These are phyloP conservation scores for Botrytis fabae DNA, from an alignment of 2,329 filamentous ascomycete species.

Conservation along the genomic window DNA sequence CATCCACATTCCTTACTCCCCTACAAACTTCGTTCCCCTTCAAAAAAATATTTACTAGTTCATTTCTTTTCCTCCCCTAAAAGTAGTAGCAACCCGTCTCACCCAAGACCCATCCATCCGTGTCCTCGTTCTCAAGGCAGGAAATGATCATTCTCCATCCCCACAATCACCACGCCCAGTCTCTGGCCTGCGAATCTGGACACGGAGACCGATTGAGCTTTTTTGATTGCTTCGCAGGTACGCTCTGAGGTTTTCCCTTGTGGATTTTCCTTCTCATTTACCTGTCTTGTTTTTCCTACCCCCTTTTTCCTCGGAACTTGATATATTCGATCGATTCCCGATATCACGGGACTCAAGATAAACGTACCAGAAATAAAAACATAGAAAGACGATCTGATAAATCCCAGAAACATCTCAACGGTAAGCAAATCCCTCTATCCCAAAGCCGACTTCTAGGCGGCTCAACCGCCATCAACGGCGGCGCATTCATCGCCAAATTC, in stretches of 20 bases:
- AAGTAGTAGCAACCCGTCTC: conserved; percentile 44
- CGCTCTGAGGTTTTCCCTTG: too few relatives aligned
- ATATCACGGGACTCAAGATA: too few relatives aligned
- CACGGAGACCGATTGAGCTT: conserved; percentile 20
- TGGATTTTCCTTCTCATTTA: too few relatives aligned
- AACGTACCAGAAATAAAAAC: too few relatives aligned
- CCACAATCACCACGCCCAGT: conserved; percentile 40
- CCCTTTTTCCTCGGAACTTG: too few relatives aligned
- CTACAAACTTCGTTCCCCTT: too few relatives aligned
- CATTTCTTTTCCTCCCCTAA: background rate
- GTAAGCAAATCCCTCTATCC: background rate
- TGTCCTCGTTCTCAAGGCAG: conserved; percentile 47
- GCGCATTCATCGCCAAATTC: conserved; percentile 31
- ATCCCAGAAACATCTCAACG: background rate
- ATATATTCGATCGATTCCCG: too few relatives aligned
- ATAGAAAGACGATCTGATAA: background rate
- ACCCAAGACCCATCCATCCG: conserved; percentile 42
- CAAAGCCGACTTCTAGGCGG: conserved; percentile 43
- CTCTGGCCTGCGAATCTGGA: background rate
- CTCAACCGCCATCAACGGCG: conserved; percentile 42
- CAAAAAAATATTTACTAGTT: background rate
- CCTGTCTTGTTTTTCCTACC: too few relatives aligned
- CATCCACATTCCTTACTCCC: background rate
- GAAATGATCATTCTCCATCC: conserved; percentile 42
- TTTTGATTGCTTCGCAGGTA: conserved; percentile 11